Evolutionary conservation across 108 stramenopile species (phyloP), one percentile per base, ranked within the genome.

Genomic region (Nitzschia inconspicua): DNA sequence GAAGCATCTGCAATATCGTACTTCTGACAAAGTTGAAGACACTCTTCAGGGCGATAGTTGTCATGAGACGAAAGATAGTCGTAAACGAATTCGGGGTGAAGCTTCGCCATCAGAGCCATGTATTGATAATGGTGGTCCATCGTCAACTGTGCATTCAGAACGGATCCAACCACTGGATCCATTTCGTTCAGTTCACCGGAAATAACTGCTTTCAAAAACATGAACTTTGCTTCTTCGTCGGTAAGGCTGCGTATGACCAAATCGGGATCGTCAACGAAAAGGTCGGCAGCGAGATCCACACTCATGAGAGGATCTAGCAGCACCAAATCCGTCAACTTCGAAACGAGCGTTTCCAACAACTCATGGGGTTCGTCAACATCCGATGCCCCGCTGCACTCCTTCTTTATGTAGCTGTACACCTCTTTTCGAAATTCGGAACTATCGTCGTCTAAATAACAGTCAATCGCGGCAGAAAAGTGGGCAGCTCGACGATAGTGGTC

Each of bases 1-100:
- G 87, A 86, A 14, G 94, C 96, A 71, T 97, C 93, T 36, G 85
- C 83, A 37, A 97, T 88, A 34, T 85, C 75, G 16, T 79, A 72
- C 40, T 83, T 72, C 55, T 90, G 86, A 57, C 93, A 93, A 8
- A 93, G 71, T 50, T 86, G 75, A 16, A 96, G 73, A 18, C 84
- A 86, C 34, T 88, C 92, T 47, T 88, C 84, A 14, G 84, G 60
- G 23, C 86, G 69, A 68, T 92, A 95, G 68, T 78, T 86, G 68
- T 80, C 78, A 44, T 84, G 79, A 24, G 76, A 72, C 24, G 82
- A 72, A 25, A 91, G 76, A 31, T 90, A 89, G 8, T 80, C 76
- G 65, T 94, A 93, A 37, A 96, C 92, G 39, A 70, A 48, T 24
- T 89, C 89, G 16, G 89, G 89, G 34, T 87, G 77, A 32, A 86